Evolutionary conservation across 106 monocot genomes (phyloP).

Genomic region (Acorus gramineus): DNA sequence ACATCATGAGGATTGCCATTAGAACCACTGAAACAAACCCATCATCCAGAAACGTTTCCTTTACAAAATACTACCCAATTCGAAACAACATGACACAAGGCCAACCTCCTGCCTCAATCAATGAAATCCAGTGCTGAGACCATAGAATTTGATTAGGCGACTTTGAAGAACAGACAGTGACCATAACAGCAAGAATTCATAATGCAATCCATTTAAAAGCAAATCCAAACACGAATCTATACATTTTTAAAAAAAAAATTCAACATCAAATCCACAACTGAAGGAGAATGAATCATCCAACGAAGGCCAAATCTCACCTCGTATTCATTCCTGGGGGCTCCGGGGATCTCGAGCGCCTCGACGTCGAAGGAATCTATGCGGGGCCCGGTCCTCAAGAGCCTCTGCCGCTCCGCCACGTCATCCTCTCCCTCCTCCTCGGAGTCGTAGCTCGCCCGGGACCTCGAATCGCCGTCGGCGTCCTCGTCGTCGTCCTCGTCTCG

Average conservation of each 20-base stretch:
- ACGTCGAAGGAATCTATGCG: conserved; percentile 91
- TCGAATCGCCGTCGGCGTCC: conserved; percentile 11
- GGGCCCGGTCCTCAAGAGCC: conserved; percentile 78
- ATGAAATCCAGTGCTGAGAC: too few relatives aligned
- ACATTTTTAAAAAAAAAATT: neutral
- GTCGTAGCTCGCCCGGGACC: conserved; percentile 13
- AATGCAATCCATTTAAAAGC: neutral
- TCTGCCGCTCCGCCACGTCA: conserved; percentile 37
- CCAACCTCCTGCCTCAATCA: too few relatives aligned
- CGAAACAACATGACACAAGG: too few relatives aligned
- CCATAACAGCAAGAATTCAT: neutral
- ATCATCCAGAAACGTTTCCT: too few relatives aligned
- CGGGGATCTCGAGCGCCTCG: conserved; percentile 83
- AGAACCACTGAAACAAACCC: too few relatives aligned
- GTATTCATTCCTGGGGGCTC: conserved; percentile 46
- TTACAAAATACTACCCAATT: too few relatives aligned
- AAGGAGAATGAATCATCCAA: neutral
- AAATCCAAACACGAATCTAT: too few relatives aligned
- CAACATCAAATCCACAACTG: neutral
- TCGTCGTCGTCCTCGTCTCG: conserved; percentile 29
- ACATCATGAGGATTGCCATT: too few relatives aligned
- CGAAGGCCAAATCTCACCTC: conserved; percentile 16
- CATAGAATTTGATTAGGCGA: too few relatives aligned
- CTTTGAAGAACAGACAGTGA: too few relatives aligned
- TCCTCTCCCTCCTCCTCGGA: conserved; percentile 32